Evolutionary conservation across 331 rosid genomes (phyloP), one percentile per base, ranked within the genome.

Genomic region (Pyrus hybrid): DNA sequence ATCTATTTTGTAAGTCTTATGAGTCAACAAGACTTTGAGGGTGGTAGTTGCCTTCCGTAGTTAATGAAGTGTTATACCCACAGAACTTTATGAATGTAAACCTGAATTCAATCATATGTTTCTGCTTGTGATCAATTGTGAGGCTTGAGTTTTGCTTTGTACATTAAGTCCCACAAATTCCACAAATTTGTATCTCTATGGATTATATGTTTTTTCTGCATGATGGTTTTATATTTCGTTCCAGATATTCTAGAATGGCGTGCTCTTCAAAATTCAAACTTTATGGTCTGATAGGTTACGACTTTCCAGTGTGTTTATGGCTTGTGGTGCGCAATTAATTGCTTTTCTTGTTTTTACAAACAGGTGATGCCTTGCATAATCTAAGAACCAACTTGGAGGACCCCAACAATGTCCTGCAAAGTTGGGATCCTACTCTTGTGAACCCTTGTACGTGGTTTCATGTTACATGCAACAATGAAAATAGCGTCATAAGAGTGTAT

Each of bases 401-500:
- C 75, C 98, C 98, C 56, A 91, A 90, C 86, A 94, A 90, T 84
- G 97, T 94, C 66, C 78, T 94, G 81, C 97, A 91, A 79, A 94
- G 98, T 85, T 94, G 98, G 98, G 98, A 94, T 85, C 98, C 98
- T 64, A 94, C 98, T 14, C 98, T 91, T 54, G 98, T 94, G 70
- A 94, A 94, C 83, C 98, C 98, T 1, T 94, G 98, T 73, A 94
- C 98, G 58, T 94, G 98, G 98, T 94, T 94, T 83, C 98, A 94
- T 72, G 98, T 94, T 67, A 94, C 98, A 25, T 94, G 98, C 87
- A 94, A 91, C 87, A 94, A 94, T 81, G 98, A 94, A 76, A 94
- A 94, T 70, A 94, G 98, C 70, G 98, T 94, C 83, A 91, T 94
- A 63, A 84, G 98, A 87, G 98, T 94, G 98, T 94, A 86, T 85